Evolutionary conservation across 371 early-diverging fungal genomes (phyloP).

Genomic region (Mortierella sp.): DNA sequence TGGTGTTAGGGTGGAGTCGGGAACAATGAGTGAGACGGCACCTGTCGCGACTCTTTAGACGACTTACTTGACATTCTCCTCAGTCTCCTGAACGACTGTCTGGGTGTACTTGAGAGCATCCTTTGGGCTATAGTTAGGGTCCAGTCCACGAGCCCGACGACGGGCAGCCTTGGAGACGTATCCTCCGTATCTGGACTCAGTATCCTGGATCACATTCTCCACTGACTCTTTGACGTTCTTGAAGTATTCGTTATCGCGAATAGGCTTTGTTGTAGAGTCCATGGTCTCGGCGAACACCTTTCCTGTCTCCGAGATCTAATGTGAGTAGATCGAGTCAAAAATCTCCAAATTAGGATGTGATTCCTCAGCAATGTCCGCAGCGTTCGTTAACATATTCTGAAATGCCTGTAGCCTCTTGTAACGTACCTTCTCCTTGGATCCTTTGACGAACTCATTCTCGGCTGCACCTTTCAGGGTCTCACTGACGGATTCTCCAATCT

Average conservation of each 20-base stretch:
- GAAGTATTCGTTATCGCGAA: constrained; percentile 79
- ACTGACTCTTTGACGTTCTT: constrained; percentile 78
- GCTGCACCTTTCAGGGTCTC: constrained; percentile 86
- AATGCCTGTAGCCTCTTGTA: not conserved
- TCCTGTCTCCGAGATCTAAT: constrained; percentile 50
- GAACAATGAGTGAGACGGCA: no score
- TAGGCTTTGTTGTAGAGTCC: constrained; percentile 78
- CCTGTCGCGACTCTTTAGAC: not conserved
- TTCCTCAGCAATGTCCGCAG: no score
- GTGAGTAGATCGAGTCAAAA: no score
- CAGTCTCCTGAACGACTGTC: constrained; percentile 32
- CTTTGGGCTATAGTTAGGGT: constrained; percentile 56
- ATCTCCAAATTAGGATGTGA: no score
- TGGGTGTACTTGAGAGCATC: constrained; percentile 35
- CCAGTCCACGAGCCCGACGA: constrained; percentile 67
- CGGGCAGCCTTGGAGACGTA: constrained; percentile 80
- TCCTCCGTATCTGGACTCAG: constrained; percentile 81
- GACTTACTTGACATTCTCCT: constrained; percentile 55
- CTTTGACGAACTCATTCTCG: constrained; percentile 86
- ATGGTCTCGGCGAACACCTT: constrained; percentile 59
- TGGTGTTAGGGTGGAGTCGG: no score
- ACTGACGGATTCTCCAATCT: constrained; percentile 78
- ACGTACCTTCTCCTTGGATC: constrained; percentile 81
- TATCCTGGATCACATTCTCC: constrained; percentile 79
- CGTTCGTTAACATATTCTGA: no score